These are phyloP conservation scores for Starmerella potacharoeniae DNA, from an alignment of 805 yeast species.

Conservation along the genomic window DNA sequence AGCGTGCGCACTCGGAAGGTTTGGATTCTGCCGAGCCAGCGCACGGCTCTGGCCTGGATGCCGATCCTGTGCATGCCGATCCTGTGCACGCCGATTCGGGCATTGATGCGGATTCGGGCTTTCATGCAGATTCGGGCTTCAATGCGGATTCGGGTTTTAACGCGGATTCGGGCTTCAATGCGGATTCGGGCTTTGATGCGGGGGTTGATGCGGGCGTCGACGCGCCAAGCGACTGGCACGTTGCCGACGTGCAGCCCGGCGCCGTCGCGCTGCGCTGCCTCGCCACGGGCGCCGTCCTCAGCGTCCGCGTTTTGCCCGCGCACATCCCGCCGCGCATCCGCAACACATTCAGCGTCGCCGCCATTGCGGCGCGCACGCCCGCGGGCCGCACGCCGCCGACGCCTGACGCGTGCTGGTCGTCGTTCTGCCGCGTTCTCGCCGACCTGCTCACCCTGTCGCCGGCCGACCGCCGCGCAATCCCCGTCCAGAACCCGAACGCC, in stretches of 20 bases:
- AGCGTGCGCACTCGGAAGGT: no score
- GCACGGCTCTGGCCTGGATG: no score
- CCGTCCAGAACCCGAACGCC: neutral
- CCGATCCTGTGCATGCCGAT: no score
- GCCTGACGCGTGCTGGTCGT: constrained; percentile 2
- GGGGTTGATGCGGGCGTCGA: no score
- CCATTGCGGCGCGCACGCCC: constrained; percentile 38
- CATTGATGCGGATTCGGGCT: no score
- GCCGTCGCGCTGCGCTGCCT: constrained; percentile 20
- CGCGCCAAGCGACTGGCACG: constrained; percentile 17
- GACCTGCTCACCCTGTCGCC: constrained; percentile 10
- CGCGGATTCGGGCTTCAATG: no score
- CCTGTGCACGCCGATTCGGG: no score
- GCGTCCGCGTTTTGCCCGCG: constrained; percentile 21
- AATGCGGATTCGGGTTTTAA: no score
- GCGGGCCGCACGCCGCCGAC: neutral
- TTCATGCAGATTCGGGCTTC: no score
- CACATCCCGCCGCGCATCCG: constrained; percentile 39
- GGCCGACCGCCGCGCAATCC: constrained; percentile 2
- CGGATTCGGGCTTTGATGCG: no score
- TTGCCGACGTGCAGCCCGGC: constrained; percentile 1
- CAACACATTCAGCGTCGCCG: constrained; percentile 36
- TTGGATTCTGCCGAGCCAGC: no score
- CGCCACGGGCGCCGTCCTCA: constrained; percentile 18
- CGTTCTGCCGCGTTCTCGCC: constrained; percentile 9